Evolutionary conservation across 192 early-diverging fungal genomes (phyloP).

Genomic region (Umbelopsis isabellina): DNA sequence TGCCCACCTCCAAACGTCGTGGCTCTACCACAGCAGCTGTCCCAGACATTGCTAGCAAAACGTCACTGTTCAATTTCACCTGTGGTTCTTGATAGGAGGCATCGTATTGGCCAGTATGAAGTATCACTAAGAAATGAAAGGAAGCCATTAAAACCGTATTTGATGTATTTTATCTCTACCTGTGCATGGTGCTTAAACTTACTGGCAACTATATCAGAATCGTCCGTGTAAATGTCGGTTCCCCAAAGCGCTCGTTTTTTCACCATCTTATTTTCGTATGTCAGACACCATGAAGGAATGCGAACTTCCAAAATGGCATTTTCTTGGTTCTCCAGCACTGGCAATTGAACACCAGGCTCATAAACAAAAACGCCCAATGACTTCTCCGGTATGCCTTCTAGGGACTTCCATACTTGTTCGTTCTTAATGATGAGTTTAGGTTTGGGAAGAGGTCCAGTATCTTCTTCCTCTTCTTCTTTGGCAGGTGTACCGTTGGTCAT

Average conservation of each 20-base stretch:
- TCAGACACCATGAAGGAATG: slow-evolving; percentile 64
- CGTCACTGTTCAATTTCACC: slow-evolving; percentile 26
- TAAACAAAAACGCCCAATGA: slow-evolving; percentile 47
- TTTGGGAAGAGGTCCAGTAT: not conserved
- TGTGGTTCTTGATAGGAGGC: slow-evolving; percentile 45
- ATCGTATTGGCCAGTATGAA: slow-evolving; percentile 65
- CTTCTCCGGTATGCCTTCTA: slow-evolving; percentile 32
- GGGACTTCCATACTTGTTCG: slow-evolving; percentile 29
- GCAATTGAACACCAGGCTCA: slow-evolving; percentile 47
- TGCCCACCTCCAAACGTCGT: slow-evolving; percentile 5
- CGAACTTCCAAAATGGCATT: slow-evolving; percentile 68
- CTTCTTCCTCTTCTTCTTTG: slow-evolving; percentile 8
- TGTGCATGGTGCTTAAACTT: slow-evolving; percentile 21
- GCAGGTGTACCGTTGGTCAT: not conserved
- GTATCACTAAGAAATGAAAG: slow-evolving; percentile 22
- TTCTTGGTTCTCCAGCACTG: slow-evolving; percentile 48
- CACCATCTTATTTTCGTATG: slow-evolving; percentile 66
- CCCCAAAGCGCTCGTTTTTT: slow-evolving; percentile 75
- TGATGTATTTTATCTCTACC: not conserved
- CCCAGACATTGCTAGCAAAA: slow-evolving; percentile 37
- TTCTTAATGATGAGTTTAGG: slow-evolving; percentile 36
- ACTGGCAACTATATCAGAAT: slow-evolving; percentile 84
- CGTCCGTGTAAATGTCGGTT: slow-evolving; percentile 84
- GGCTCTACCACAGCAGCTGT: slow-evolving; percentile 21
- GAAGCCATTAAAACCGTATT: too few species aligned